These are phyloP conservation scores for Coemansia javaensis DNA, from an alignment of 192 early-diverging fungal genomes.

Conservation along the genomic window DNA sequence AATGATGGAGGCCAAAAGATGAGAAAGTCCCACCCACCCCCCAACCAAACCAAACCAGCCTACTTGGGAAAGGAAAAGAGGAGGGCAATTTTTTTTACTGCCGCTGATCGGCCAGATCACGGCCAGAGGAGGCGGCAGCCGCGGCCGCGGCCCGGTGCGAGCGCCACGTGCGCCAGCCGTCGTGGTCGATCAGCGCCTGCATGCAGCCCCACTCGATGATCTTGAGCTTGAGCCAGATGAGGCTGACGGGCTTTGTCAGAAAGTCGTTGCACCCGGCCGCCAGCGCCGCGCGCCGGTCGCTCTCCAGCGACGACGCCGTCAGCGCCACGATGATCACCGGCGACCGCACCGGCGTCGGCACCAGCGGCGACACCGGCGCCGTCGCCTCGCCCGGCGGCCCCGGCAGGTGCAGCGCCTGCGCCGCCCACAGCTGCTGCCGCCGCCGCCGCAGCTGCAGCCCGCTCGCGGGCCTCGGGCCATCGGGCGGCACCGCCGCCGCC, in stretches of 20 bases:
- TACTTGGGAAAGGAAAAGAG: no score
- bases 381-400: not conserved
- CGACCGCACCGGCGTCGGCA: constrained; percentile 31
- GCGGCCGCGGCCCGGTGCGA: constrained; percentile 17
- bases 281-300: constrained; percentile 68
- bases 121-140: no score
- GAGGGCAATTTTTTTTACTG: not conserved
- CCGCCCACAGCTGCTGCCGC: constrained; percentile 14
- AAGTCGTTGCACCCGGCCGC: constrained; percentile 88
- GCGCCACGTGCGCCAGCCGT: constrained; percentile 49
- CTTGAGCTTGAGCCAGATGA: constrained; percentile 79
- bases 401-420: constrained; percentile 7
- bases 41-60: no score
- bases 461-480: no score
- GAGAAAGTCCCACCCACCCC: no score
- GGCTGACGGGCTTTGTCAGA: constrained; percentile 79
- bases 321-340: constrained; percentile 86
- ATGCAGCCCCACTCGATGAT: constrained; percentile 91
- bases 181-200: constrained; percentile 87
- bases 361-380: constrained; percentile 17
- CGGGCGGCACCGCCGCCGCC: not conserved
- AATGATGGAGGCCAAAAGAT: no score
- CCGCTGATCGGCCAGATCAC: not conserved
- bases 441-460: not conserved
- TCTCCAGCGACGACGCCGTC: constrained; percentile 70